Evolutionary conservation across 768 basidiomycete species (phyloP).

Genomic region (Coprinopsis marcescibilis): DNA sequence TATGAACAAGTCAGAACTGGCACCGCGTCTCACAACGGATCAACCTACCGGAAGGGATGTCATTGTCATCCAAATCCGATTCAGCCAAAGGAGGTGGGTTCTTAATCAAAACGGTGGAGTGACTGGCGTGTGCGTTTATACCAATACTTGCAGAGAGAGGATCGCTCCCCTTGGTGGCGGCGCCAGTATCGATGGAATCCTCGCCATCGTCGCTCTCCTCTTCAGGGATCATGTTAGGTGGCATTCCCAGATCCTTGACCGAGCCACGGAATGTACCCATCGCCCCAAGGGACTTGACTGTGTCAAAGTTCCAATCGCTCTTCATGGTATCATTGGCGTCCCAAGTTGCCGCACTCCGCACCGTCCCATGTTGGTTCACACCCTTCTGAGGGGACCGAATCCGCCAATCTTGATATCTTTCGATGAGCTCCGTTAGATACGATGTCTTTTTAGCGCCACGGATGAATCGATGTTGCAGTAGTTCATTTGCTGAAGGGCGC

Average conservation of each 20-base stretch:
- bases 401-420: constrained; percentile 78
- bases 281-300: constrained; percentile 61
- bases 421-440: constrained; percentile 81
- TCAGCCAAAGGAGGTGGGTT: constrained; percentile 30
- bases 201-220: constrained; percentile 42
- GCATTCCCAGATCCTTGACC: constrained; percentile 56
- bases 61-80: constrained; percentile 34
- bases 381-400: constrained; percentile 54
- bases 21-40: constrained; percentile 22
- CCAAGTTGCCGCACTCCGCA: constrained; percentile 58
- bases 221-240: constrained; percentile 51
- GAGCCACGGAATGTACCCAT: constrained; percentile 77
- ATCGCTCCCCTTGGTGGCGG: constrained; percentile 62
- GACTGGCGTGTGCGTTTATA: constrained; percentile 48
- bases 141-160: constrained; percentile 37
- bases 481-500: constrained; percentile 88
- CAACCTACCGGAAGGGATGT: constrained; percentile 36
- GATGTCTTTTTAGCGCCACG: constrained; percentile 76
- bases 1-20: constrained; percentile 22
- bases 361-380: constrained; percentile 51
- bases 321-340: constrained; percentile 70
- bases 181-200: constrained; percentile 54
- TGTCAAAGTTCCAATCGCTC: constrained; percentile 97
- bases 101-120: constrained; percentile 72
- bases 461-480: constrained; percentile 93